Evolutionary conservation across 2,329 filamentous ascomycete species (phyloP), one percentile per base, ranked within the genome.

Genomic region (Verticillium longisporum): DNA sequence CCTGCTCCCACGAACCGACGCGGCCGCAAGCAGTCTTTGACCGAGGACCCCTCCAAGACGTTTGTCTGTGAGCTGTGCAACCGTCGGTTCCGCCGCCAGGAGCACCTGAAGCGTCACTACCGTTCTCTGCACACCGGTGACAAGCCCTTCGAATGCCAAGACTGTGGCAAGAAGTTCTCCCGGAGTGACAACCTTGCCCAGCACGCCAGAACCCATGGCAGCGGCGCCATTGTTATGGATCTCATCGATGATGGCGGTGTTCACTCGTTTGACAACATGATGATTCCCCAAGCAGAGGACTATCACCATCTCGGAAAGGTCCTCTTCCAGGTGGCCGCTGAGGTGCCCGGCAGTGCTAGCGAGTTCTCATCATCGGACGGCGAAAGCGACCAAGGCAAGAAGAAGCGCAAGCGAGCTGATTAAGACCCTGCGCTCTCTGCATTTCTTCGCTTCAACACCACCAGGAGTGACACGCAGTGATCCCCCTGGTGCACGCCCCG

Each of bases 111-210:
- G 87, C 91, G 95, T 65, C 95, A 99, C 82, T 97, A 97, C 83
- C 89, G 95, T 68, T 98, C 95, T 62, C 91, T 99, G 56, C 95
- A 99, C 83, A 99, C 95, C 1, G 89, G 96, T 72, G 95, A 98
- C 74, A 99, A 98, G 87, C 95, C 95, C 6, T 99, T 98, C 71
- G 92, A 96, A 79, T 99, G 95, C 83, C 86, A 88, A 67, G 94
- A 99, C 79, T 99, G 95, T 72, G 94, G 95, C 69, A 99, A 99
- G 89, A 97, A 96, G 82, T 99, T 98, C 80, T 98, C 94, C 21
- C 89, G 95, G 70, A 96, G 91, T 69, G 95, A 99, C 79, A 99
- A 99, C 81, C 85, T 99, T 15, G 91, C 92, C 31, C 95, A 99
- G 78, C 95, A 99, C 74, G 89, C 95, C 66, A 88, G 95, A 65